Evolutionary conservation across 768 basidiomycete species (phyloP).

Genomic region (Lactarius indigo): DNA sequence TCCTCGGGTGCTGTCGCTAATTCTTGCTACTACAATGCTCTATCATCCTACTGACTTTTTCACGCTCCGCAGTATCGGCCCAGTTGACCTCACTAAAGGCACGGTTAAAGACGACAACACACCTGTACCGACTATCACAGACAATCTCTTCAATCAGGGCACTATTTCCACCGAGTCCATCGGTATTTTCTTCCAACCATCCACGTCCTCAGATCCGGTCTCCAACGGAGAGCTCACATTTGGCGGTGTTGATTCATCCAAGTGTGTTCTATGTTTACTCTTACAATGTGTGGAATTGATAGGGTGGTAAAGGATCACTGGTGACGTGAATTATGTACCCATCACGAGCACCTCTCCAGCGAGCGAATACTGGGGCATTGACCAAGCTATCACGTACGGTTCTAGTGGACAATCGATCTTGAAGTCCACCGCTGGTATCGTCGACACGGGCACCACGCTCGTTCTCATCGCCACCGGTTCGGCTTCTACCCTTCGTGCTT

Average conservation of each 20-base stretch:
- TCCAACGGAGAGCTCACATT: constrained; percentile 55
- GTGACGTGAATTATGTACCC: constrained; percentile 37
- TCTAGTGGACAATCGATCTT: constrained; percentile 31
- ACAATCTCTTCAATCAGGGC: constrained; percentile 50
- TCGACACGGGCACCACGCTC: constrained; percentile 55
- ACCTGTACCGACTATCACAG: constrained; percentile 51
- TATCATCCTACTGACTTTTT: background rate
- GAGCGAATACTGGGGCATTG: constrained; percentile 47
- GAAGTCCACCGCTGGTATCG: constrained; percentile 43
- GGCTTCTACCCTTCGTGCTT: background rate
- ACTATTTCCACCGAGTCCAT: constrained; percentile 44
- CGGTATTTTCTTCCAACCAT: constrained; percentile 52
- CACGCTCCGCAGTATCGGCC: constrained; percentile 40
- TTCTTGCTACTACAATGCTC: background rate
- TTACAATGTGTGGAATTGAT: constrained; percentile 22
- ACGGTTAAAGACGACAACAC: constrained; percentile 39
- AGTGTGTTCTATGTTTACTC: constrained; percentile 30
- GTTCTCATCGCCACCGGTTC: constrained; percentile 47
- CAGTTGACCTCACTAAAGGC: constrained; percentile 46
- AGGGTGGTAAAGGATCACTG: constrained; percentile 30
- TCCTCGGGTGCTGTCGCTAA: constrained; percentile 40
- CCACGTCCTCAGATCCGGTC: constrained; percentile 32
- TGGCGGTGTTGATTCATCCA: constrained; percentile 47
- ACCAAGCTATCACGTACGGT: constrained; percentile 42
- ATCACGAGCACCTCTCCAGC: constrained; percentile 48